phyloP scores from a whole-genome alignment of 768 basidiomycete species.

The Dioszegia hungarica region DNA sequence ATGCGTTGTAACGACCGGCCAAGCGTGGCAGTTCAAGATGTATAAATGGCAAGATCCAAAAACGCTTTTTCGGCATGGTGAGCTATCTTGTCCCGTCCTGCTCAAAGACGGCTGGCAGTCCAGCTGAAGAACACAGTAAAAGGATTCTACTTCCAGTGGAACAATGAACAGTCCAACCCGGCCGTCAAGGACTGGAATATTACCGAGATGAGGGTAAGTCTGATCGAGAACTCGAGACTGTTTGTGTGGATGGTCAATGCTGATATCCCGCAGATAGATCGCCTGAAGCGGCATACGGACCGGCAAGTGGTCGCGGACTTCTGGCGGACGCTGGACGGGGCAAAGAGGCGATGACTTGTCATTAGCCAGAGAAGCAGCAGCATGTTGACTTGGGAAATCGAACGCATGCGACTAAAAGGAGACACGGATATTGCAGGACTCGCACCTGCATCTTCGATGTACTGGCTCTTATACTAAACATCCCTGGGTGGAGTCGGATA shows the following conservation, averaged over 20 bases:
- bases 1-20: conserved; percentile 96
- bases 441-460: too few relatives aligned
- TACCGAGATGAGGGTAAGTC: conserved; percentile 75
- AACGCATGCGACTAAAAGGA: too few relatives aligned
- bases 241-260: too few relatives aligned
- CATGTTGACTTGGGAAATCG: too few relatives aligned
- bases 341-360: conserved; percentile 21
- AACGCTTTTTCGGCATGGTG: conserved; percentile 88
- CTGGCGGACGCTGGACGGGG: conserved; percentile 77
- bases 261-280: conserved; percentile 66
- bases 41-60: conserved; percentile 97
- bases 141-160: conserved; percentile 91
- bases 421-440: too few relatives aligned
- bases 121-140: conserved; percentile 60
- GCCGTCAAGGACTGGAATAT: conserved; percentile 97
- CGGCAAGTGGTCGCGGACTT: conserved; percentile 92
- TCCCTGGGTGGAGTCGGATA: too few relatives aligned
- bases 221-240: background rate
- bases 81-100: conserved; percentile 6
- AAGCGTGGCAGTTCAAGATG: conserved; percentile 94
- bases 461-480: too few relatives aligned
- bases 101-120: too few relatives aligned
- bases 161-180: conserved; percentile 80
- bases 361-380: too few relatives aligned
- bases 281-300: conserved; percentile 81